Evolutionary conservation across 495 filamentous ascomycete genomes (phyloP).

Genomic region (Hypoxylon subgilvum): DNA sequence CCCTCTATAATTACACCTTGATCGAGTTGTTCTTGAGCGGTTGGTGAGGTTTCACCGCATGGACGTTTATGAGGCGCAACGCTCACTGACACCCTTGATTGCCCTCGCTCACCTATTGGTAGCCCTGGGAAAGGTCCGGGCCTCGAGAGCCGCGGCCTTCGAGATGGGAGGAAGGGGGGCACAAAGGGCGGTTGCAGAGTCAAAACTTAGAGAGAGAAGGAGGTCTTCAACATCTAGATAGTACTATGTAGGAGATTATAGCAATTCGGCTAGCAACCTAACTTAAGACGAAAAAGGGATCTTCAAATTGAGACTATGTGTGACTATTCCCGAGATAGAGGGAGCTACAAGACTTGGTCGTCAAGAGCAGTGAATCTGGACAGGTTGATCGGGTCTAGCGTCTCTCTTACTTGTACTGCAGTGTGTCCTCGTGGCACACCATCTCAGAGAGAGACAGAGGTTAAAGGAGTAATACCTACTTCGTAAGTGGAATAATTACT

Average conservation of each 20-base stretch:
- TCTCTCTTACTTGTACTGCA: slow-evolving; percentile 4
- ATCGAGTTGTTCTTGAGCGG: slow-evolving; percentile 1
- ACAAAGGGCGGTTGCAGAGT: slow-evolving; percentile 31
- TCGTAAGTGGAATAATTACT: too few relatives aligned
- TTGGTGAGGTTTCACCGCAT: slow-evolving; percentile 28
- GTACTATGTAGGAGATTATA: slow-evolving; percentile 6
- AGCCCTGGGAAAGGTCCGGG: neutral
- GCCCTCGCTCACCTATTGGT: slow-evolving; percentile 1
- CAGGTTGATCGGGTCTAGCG: slow-evolving; percentile 23
- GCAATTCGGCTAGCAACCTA: slow-evolving; percentile 13
- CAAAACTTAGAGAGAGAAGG: slow-evolving; percentile 14
- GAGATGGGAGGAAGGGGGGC: slow-evolving; percentile 5
- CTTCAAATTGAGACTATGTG: slow-evolving; percentile 27
- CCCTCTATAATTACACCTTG: neutral
- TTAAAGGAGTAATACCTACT: neutral
- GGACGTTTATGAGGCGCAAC: slow-evolving; percentile 24
- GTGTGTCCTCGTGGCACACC: slow-evolving; percentile 31
- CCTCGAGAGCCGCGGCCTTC: slow-evolving; percentile 11
- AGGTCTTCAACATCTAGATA: slow-evolving; percentile 8
- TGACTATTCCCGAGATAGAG: slow-evolving; percentile 33
- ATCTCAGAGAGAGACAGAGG: slow-evolving; percentile 16
- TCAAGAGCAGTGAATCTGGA: slow-evolving; percentile 10
- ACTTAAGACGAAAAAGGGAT: slow-evolving; percentile 22
- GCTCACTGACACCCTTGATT: slow-evolving; percentile 12
- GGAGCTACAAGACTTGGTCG: slow-evolving; percentile 20